Conservation (phyloP, 768 basidiomycete genomes). For the Mycena chlorophos region DNA sequence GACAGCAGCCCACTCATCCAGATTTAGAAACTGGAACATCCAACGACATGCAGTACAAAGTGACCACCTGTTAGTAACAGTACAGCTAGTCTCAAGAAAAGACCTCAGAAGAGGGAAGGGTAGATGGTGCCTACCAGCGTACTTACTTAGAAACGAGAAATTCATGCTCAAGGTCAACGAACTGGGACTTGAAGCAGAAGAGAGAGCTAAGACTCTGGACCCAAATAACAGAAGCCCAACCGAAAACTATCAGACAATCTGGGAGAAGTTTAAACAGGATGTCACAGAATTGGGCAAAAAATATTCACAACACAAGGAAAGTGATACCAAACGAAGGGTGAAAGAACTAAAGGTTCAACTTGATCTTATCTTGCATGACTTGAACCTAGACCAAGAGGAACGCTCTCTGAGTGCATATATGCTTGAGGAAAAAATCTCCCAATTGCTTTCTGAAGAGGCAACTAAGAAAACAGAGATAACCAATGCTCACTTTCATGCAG, state of each 20-base stretch:
- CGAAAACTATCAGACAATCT: background rate
- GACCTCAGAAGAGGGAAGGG: slow-evolving; percentile 5
- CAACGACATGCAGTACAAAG: background rate
- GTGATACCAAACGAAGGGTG: background rate
- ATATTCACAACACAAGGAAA: background rate
- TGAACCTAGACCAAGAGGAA: background rate
- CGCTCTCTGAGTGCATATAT: background rate
- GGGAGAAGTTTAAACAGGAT: background rate
- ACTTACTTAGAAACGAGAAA: slow-evolving; percentile 8
- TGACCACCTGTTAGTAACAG: slow-evolving; percentile 12
- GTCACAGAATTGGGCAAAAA: background rate
- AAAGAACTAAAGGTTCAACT: background rate
- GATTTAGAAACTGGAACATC: slow-evolving; percentile 11
- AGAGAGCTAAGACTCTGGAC: background rate
- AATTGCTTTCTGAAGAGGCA: background rate
- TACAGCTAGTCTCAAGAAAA: background rate
- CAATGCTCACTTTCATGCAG: background rate
- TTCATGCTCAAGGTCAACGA: slow-evolving; percentile 1
- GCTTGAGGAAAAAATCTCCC: background rate
- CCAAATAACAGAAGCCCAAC: background rate
- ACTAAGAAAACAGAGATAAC: background rate
- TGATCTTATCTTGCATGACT: background rate
- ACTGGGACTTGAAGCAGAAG: background rate
- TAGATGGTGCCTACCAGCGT: slow-evolving; percentile 7
- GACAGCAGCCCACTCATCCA: background rate